A percentile compares a stretch with the other conserved stretches of the same genome.
Evolutionary conservation across 805 yeast genomes (phyloP).

Genomic region (Alloascoidea hylecoeti): DNA sequence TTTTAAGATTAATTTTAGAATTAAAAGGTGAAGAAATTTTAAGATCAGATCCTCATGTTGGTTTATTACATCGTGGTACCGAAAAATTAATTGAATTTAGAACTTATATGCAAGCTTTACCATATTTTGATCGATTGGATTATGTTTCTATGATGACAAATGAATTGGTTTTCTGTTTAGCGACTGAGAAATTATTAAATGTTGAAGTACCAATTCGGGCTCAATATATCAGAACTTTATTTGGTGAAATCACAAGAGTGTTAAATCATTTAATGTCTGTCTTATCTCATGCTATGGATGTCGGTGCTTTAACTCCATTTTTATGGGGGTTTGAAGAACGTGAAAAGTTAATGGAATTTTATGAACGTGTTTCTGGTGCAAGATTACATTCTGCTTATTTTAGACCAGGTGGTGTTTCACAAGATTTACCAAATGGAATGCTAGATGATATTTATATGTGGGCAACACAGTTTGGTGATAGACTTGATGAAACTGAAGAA

Average conservation of each 20-base stretch:
- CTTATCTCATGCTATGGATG: conserved; percentile 84
- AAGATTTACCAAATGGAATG: conserved; percentile 75
- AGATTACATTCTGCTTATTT: conserved; percentile 80
- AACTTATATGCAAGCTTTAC: conserved; percentile 79
- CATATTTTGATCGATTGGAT: conserved; percentile 79
- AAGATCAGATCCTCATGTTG: conserved; percentile 82
- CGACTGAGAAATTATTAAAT: conserved; percentile 73
- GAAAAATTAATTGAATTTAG: conserved; percentile 79
- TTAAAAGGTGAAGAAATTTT: conserved; percentile 82
- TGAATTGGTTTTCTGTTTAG: conserved; percentile 72
- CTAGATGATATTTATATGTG: conserved; percentile 89
- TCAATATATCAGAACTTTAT: conserved; percentile 71
- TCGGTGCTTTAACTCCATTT: conserved; percentile 87
- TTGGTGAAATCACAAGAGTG: conserved; percentile 77
- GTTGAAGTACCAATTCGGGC: conserved; percentile 79
- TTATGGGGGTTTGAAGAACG: conserved; percentile 92
- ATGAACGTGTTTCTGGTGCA: conserved; percentile 84
- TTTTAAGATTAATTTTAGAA: conserved; percentile 72
- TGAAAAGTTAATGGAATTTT: conserved; percentile 85
- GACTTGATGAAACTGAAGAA: conserved; percentile 85
- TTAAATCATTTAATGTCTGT: conserved; percentile 81
- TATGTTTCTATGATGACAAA: conserved; percentile 85
- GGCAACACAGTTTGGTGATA: conserved; percentile 92
- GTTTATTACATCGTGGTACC: conserved; percentile 78
- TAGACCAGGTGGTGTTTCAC: conserved; percentile 88